Evolutionary conservation across 2,329 filamentous ascomycete genomes (phyloP).

Genomic region (Niveomyces coronatus): DNA sequence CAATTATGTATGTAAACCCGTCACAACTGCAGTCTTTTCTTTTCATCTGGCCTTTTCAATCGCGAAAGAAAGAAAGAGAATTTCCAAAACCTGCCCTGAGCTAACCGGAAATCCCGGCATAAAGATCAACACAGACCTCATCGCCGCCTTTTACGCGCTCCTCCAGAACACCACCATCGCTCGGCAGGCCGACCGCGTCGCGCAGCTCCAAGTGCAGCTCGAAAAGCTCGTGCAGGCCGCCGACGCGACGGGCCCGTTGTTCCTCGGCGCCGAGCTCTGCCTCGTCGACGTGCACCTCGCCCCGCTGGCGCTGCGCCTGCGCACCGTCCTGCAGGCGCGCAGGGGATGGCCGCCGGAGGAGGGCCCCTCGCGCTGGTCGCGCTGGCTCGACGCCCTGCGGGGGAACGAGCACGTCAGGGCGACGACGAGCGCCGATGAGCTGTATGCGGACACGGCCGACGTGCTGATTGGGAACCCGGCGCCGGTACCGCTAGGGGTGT

Average conservation of each 20-base stretch:
- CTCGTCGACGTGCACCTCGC: slow-evolving; percentile 67
- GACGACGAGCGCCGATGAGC: slow-evolving; percentile 53
- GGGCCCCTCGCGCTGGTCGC: slow-evolving; percentile 53
- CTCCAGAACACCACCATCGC: slow-evolving; percentile 52
- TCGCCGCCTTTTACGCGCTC: slow-evolving; percentile 66
- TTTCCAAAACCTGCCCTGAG: no score
- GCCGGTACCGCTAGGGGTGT: background rate
- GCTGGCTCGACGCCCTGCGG: slow-evolving; percentile 63
- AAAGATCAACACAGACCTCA: slow-evolving; percentile 64
- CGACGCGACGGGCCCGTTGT: slow-evolving; percentile 55
- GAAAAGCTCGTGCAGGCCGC: slow-evolving; percentile 37
- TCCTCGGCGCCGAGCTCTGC: slow-evolving; percentile 41
- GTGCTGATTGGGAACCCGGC: slow-evolving; percentile 25
- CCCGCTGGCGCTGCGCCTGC: slow-evolving; percentile 61
- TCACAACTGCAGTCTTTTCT: background rate
- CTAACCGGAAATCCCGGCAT: background rate
- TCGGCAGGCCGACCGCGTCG: slow-evolving; percentile 48
- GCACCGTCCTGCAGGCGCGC: slow-evolving; percentile 54
- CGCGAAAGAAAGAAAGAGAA: background rate
- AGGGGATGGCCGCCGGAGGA: slow-evolving; percentile 51
- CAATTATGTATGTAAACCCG: slow-evolving; percentile 51
- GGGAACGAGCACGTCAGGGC: slow-evolving; percentile 48
- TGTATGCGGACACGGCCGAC: slow-evolving; percentile 48
- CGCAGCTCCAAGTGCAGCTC: slow-evolving; percentile 57
- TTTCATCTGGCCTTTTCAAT: background rate